Evolutionary conservation across 2,329 filamentous ascomycete genomes (phyloP), one percentile per base, ranked within the genome.

Genomic region (Grosmannia penicillata): DNA sequence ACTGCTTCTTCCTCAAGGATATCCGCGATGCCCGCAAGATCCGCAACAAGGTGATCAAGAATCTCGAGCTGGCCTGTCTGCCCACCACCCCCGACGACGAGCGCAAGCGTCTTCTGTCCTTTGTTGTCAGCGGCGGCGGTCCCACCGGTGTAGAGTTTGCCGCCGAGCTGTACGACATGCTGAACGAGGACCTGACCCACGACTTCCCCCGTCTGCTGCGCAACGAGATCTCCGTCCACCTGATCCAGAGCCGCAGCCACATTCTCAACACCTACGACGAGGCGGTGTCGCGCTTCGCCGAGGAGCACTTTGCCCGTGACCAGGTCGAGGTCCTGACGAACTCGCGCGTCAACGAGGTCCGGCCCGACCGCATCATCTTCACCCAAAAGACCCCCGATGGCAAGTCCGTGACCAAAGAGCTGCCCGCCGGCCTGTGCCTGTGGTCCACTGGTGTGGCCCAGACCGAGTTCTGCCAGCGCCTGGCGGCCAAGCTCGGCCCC

Each of bases 221-320:
- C 44, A 96, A 96, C 54, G 86, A 98, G 56, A 93, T 98, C 35
- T 96, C 91, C 0, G 89, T 98, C 1, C 93, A 98, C 53, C 70
- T 98, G 33, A 95, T 98, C 45, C 91, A 98, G 55, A 93, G 85
- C 51, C 75, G 91, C 42, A 78, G 82, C 29, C 91, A 98, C 50
- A 98, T 98, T 46, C 68, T 98, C 23, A 98, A 98, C 62, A 98
- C 91, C 0, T 98, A 98, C 54, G 91, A 98, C 47, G 91, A 98
- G 60, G 80, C 85, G 0, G 70, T 98, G 2, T 95, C 87, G 10
- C 77, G 78, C 53, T 98, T 93, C 54, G 89, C 91, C 17, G 91
- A 98, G 60, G 75, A 83, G 38, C 78, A 83, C 30, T 95, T 98
- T 53, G 75, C 82, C 15, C 84, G 91, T 51, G 91, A 98, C 55